A percentile compares a stretch with the other conserved stretches of the same genome.
phyloP scores from a whole-genome alignment of 2,329 filamentous ascomycete genomes.

The Penicillium concentricum region DNA sequence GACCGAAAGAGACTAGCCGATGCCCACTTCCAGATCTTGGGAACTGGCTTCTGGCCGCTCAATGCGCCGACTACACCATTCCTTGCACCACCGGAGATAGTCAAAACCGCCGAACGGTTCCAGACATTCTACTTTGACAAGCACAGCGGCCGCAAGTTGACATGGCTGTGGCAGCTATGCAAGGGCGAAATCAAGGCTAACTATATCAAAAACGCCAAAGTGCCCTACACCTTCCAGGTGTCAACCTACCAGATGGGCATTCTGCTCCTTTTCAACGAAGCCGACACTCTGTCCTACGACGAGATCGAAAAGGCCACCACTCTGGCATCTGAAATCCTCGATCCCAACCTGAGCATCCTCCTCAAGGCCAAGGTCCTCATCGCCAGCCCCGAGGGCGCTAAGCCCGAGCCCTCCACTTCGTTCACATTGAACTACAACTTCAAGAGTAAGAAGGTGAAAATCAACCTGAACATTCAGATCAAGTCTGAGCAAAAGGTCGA shows the following conservation, averaged over 20 bases:
- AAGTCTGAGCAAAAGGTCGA: constrained; percentile 96
- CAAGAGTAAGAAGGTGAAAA: constrained; percentile 97
- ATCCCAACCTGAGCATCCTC: constrained; percentile 81
- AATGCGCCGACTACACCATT: constrained; percentile 85
- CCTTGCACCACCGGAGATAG: constrained; percentile 79
- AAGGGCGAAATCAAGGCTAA: constrained; percentile 95
- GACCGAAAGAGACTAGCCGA: constrained; percentile 71
- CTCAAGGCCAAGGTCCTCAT: constrained; percentile 89
- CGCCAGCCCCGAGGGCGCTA: constrained; percentile 68
- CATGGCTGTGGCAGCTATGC: constrained; percentile 97
- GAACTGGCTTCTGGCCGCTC: constrained; percentile 96
- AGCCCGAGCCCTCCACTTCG: constrained; percentile 72
- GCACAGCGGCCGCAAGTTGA: constrained; percentile 92
- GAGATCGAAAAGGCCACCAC: constrained; percentile 81
- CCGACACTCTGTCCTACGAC: constrained; percentile 78
- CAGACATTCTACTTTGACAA: constrained; percentile 91
- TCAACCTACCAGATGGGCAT: constrained; percentile 98
- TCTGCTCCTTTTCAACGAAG: constrained; percentile 89
- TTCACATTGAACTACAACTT: constrained; percentile 91
- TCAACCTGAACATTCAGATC: constrained; percentile 92
- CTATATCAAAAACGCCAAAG: constrained; percentile 85
- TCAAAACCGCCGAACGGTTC: constrained; percentile 86
- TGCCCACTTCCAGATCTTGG: constrained; percentile 86
- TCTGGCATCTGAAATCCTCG: constrained; percentile 76
- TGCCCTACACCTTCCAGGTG: constrained; percentile 94